A percentile compares a stretch with the other conserved stretches of the same genome.
phyloP scores from a whole-genome alignment of 176 grass and related monocot species.

The Dactylis glomerata region DNA sequence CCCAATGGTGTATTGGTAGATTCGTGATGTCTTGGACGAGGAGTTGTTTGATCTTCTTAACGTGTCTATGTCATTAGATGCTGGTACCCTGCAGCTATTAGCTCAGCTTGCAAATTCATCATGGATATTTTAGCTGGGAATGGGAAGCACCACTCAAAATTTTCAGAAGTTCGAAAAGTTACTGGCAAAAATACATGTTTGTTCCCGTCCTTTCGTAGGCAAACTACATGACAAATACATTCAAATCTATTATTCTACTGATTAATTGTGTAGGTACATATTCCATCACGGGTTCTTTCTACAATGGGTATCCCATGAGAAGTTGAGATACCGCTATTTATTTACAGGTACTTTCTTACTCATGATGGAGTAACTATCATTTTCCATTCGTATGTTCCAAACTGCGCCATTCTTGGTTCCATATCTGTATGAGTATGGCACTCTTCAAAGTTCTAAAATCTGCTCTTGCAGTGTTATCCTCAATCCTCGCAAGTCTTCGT shows the following conservation, averaged over 20 bases:
- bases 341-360: no score
- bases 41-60: slow-evolving; percentile 80
- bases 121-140: slow-evolving; percentile 88
- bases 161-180: slow-evolving; percentile 47
- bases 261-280: not conserved
- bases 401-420: no score
- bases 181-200: slow-evolving; percentile 38
- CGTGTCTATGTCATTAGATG: slow-evolving; percentile 72
- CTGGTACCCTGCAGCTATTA: slow-evolving; percentile 53
- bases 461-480: no score
- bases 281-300: no score
- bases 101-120: slow-evolving; percentile 85
- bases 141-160: slow-evolving; percentile 39
- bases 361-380: no score
- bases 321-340: no score
- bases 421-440: no score
- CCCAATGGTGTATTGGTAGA: slow-evolving; percentile 41
- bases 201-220: not conserved
- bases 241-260: not conserved
- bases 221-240: not conserved
- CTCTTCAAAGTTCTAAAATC: no score
- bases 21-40: slow-evolving; percentile 81
- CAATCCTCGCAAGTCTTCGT: no score
- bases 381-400: no score
- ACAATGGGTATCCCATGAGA: no score